Evolutionary conservation across 768 basidiomycete genomes (phyloP).

Genomic region (Collybia mongolica): DNA sequence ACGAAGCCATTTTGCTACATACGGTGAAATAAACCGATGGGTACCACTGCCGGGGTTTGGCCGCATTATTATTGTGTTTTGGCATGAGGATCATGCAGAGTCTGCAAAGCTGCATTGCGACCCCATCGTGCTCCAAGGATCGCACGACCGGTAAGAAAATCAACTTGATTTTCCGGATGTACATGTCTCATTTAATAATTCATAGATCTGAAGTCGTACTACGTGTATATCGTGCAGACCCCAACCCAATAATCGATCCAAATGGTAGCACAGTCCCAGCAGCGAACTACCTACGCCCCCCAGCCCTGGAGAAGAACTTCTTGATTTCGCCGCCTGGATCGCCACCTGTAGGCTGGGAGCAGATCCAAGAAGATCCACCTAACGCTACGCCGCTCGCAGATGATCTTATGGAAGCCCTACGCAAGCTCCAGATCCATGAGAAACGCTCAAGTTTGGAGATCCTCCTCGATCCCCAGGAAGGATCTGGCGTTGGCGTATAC

Average conservation of each 20-base stretch:
- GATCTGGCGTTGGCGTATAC: slow-evolving; percentile 72
- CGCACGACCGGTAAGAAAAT: slow-evolving; percentile 46
- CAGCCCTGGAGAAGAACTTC: slow-evolving; percentile 87
- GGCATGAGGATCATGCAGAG: slow-evolving; percentile 60
- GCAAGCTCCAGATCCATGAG: slow-evolving; percentile 60
- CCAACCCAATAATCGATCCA: slow-evolving; percentile 53
- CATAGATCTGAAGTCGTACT: slow-evolving; percentile 48
- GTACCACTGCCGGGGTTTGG: slow-evolving; percentile 81
- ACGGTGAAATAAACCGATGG: slow-evolving; percentile 88
- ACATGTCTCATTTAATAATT: neutral
- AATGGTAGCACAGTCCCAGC: slow-evolving; percentile 32
- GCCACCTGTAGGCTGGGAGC: slow-evolving; percentile 97
- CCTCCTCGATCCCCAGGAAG: slow-evolving; percentile 66
- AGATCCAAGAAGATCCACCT: slow-evolving; percentile 85
- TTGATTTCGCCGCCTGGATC: slow-evolving; percentile 98
- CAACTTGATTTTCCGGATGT: slow-evolving; percentile 5
- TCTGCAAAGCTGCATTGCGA: slow-evolving; percentile 65
- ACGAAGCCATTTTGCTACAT: slow-evolving; percentile 67
- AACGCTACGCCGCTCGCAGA: slow-evolving; percentile 81
- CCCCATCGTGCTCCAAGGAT: slow-evolving; percentile 57
- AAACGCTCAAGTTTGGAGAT: slow-evolving; percentile 47
- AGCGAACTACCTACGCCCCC: slow-evolving; percentile 70
- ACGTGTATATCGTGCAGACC: slow-evolving; percentile 74
- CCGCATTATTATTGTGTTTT: slow-evolving; percentile 81
- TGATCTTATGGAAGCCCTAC: slow-evolving; percentile 81